These are phyloP conservation scores for Lichtheimia corymbifera DNA, from an alignment of 371 early-diverging fungal genomes.

Conservation along the genomic window DNA sequence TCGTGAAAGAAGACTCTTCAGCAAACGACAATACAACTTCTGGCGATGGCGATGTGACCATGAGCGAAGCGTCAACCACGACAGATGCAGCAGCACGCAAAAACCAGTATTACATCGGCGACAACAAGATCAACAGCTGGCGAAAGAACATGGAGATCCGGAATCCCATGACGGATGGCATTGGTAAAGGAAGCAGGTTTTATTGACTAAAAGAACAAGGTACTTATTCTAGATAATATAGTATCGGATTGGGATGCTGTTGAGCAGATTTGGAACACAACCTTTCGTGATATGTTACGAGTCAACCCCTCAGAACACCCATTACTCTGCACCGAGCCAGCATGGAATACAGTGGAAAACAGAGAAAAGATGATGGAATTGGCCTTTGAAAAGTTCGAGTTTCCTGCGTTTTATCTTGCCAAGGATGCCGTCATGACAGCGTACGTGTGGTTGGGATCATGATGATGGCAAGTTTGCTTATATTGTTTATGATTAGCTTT, in stretches of 20 bases:
- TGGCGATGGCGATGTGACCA: slow-evolving; percentile 39
- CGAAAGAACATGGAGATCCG: slow-evolving; percentile 77
- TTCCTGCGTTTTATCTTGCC: slow-evolving; percentile 92
- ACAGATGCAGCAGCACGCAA: slow-evolving; percentile 15
- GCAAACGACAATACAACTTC: neutral
- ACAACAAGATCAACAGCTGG: slow-evolving; percentile 76
- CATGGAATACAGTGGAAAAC: slow-evolving; percentile 83
- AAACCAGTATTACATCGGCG: slow-evolving; percentile 74
- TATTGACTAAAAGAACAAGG: neutral
- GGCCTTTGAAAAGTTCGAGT: slow-evolving; percentile 90
- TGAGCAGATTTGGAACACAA: slow-evolving; percentile 87
- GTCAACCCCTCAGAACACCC: slow-evolving; percentile 84
- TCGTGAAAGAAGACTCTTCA: slow-evolving; percentile 22
- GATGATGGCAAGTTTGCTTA: no score
- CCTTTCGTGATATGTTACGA: slow-evolving; percentile 68
- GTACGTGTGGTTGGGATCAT: slow-evolving; percentile 45
- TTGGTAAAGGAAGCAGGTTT: slow-evolving; percentile 43
- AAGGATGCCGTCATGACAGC: slow-evolving; percentile 91
- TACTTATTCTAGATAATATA: slow-evolving; percentile 17
- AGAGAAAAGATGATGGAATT: slow-evolving; percentile 89
- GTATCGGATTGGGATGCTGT: slow-evolving; percentile 93
- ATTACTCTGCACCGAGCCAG: slow-evolving; percentile 83
- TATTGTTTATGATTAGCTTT: slow-evolving; percentile 59
- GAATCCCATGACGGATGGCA: slow-evolving; percentile 72
- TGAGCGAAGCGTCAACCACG: slow-evolving; percentile 23